A percentile compares a stretch with the other conserved stretches of the same genome.
Evolutionary conservation across 2,329 filamentous ascomycete genomes (phyloP).

Genomic region (Domatiomyces catenatus): DNA sequence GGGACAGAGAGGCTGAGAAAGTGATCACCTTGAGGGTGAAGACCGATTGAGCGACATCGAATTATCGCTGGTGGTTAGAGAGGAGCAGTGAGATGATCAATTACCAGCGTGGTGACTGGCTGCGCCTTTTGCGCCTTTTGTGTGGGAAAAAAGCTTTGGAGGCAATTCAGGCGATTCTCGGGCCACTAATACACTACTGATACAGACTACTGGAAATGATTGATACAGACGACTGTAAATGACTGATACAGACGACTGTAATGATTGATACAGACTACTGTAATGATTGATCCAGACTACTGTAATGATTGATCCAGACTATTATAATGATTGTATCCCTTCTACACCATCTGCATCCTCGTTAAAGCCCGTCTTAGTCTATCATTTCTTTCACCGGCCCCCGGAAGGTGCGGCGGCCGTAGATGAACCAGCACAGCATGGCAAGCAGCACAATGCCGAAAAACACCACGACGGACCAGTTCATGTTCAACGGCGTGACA

Average conservation of each 20-base stretch:
- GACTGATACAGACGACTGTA: too few species aligned
- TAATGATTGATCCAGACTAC: too few species aligned
- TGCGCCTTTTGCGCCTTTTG: neutral
- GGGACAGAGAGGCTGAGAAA: neutral
- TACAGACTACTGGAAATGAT: too few species aligned
- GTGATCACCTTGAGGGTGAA: neutral
- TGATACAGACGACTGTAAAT: too few species aligned
- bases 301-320: too few species aligned
- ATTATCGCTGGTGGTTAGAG: neutral
- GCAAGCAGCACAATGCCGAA: slow-evolving; percentile 8
- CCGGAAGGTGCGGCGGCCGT: slow-evolving; percentile 7
- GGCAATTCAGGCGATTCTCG: neutral
- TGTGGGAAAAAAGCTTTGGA: neutral
- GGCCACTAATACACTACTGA: too few species aligned
- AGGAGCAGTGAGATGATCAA: neutral
- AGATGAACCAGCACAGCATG: slow-evolving; percentile 6
- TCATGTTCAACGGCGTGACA: slow-evolving; percentile 23
- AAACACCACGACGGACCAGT: slow-evolving; percentile 17
- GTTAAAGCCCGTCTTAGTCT: neutral
- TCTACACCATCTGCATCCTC: neutral
- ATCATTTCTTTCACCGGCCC: slow-evolving; percentile 12
- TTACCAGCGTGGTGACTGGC: neutral
- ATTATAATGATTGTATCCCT: too few species aligned
- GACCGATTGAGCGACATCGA: neutral
- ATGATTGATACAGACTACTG: too few species aligned